phyloP scores from a whole-genome alignment of 371 early-diverging fungal species.

The Blastocladiella emersonii region DNA sequence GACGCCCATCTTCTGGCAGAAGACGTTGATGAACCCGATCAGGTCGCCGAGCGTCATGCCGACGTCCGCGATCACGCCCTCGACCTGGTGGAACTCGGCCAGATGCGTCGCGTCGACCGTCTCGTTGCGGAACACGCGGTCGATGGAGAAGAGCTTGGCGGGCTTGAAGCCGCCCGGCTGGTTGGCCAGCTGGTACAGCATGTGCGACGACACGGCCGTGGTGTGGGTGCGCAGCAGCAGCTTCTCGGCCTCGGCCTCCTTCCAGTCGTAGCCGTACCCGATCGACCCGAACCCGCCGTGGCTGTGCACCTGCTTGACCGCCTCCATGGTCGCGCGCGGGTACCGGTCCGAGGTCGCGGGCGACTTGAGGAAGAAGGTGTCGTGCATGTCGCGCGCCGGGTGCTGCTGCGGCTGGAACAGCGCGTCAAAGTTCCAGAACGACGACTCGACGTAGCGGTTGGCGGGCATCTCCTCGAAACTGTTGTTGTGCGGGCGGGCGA shows the following conservation, averaged over 20 bases:
- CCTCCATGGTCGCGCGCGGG: slow-evolving; percentile 77
- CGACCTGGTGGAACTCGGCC: slow-evolving; percentile 99
- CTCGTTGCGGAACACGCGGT: slow-evolving; percentile 99
- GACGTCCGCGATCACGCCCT: slow-evolving; percentile 96
- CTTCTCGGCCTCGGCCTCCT: slow-evolving; percentile 87
- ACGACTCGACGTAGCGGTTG: slow-evolving; percentile 93
- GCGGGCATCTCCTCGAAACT: slow-evolving; percentile 99
- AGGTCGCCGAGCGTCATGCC: slow-evolving; percentile 92
- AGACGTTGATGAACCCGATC: slow-evolving; percentile 93
- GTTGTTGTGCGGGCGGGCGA: background rate
- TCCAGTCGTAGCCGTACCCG: slow-evolving; percentile 94
- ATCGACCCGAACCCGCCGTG: slow-evolving; percentile 94
- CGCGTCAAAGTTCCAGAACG: slow-evolving; percentile 99
- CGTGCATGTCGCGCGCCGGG: slow-evolving; percentile 98
- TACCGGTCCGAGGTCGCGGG: slow-evolving; percentile 66
- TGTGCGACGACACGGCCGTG: slow-evolving; percentile 87
- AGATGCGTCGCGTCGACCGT: slow-evolving; percentile 98
- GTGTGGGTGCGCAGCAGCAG: slow-evolving; percentile 98
- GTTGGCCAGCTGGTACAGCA: slow-evolving; percentile 88
- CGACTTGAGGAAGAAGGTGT: slow-evolving; percentile 95
- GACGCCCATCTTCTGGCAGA: slow-evolving; percentile 96
- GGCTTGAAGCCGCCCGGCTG: slow-evolving; percentile 57
- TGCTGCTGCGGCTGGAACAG: slow-evolving; percentile 99
- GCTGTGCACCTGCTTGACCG: slow-evolving; percentile 85
- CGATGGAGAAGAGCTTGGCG: slow-evolving; percentile 98